Percentiles rank a stretch among this genome's conserved stretches.
Conservation (phyloP, 139 green algal species). For the Mesotaenium endlicherianum region DNA sequence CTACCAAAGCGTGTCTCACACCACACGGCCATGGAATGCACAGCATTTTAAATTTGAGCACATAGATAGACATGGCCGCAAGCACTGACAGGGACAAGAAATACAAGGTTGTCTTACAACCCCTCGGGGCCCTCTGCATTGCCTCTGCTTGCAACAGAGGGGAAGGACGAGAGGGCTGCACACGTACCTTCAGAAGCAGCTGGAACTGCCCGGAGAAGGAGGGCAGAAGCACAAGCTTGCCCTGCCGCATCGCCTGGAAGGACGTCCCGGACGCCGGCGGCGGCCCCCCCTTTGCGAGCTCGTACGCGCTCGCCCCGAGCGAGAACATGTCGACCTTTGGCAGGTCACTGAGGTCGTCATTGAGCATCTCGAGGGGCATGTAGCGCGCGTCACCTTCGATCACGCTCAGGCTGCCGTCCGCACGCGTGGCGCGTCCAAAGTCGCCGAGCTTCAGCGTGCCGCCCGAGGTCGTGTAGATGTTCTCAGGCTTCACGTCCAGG, state of each 20-base stretch:
- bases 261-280: not conserved
- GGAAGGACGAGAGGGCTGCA: not conserved
- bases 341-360: conserved; percentile 60
- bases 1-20: not conserved
- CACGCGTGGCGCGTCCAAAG: conserved; percentile 76
- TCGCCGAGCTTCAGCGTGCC: conserved; percentile 85
- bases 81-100: not conserved
- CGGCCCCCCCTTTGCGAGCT: conserved; percentile 28
- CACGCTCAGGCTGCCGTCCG: conserved; percentile 4
- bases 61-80: not conserved
- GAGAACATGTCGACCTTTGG: conserved; percentile 89
- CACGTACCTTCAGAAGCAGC: conserved; percentile 33
- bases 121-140: not conserved
- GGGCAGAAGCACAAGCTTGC: conserved; percentile 30
- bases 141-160: not conserved
- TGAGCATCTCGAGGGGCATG: conserved; percentile 78
- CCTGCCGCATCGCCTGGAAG: conserved; percentile 22
- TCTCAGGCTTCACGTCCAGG: conserved; percentile 94
- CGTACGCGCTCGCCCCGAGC: conserved; percentile 77
- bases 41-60: not conserved
- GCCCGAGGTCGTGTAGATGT: conserved; percentile 73
- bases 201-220: conserved; percentile 5
- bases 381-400: conserved; percentile 68
- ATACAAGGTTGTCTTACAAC: not conserved
- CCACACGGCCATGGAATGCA: not conserved